These are phyloP conservation scores for Hygrophoropsis aurantiaca DNA, from an alignment of 768 basidiomycete genomes.

Conservation along the genomic window DNA sequence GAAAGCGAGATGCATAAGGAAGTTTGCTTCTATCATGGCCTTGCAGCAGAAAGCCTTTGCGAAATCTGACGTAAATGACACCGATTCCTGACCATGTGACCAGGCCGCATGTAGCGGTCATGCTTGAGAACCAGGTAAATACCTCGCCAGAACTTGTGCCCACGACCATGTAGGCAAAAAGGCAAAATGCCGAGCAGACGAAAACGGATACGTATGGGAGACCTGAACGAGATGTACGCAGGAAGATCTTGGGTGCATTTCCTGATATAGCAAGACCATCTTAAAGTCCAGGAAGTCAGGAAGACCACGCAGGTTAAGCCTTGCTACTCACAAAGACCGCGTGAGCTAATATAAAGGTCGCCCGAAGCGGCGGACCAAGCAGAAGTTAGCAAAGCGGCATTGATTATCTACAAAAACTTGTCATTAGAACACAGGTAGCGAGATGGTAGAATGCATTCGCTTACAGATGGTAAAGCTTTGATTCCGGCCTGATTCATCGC, in stretches of 20 bases:
- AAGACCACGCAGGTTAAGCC: neutral
- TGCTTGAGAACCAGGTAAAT: constrained; percentile 32
- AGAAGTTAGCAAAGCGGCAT: constrained; percentile 34
- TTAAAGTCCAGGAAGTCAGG: constrained; percentile 19
- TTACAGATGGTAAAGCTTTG: constrained; percentile 45
- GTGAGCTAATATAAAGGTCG: constrained; percentile 28
- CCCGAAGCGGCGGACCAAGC: constrained; percentile 34
- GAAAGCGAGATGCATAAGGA: constrained; percentile 38
- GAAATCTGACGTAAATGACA: constrained; percentile 42
- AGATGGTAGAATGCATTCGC: constrained; percentile 8
- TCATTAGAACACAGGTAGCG: neutral
- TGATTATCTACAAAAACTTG: constrained; percentile 11
- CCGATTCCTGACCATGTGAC: constrained; percentile 37
- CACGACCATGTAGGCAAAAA: constrained; percentile 35
- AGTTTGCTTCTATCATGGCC: constrained; percentile 43
- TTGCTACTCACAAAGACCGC: constrained; percentile 25
- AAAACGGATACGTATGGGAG: constrained; percentile 40
- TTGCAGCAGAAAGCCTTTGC: constrained; percentile 41
- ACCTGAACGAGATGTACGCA: constrained; percentile 30
- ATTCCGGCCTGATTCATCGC: constrained; percentile 50
- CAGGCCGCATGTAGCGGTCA: constrained; percentile 21
- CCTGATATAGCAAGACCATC: constrained; percentile 47
- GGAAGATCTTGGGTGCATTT: constrained; percentile 50
- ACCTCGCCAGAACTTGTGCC: constrained; percentile 28
- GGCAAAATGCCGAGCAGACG: constrained; percentile 18